Percentiles rank a stretch among this genome's conserved stretches.
These are phyloP conservation scores for Arxiozyma telluris DNA, from an alignment of 1,139 yeast genomes.

Conservation along the genomic window DNA sequence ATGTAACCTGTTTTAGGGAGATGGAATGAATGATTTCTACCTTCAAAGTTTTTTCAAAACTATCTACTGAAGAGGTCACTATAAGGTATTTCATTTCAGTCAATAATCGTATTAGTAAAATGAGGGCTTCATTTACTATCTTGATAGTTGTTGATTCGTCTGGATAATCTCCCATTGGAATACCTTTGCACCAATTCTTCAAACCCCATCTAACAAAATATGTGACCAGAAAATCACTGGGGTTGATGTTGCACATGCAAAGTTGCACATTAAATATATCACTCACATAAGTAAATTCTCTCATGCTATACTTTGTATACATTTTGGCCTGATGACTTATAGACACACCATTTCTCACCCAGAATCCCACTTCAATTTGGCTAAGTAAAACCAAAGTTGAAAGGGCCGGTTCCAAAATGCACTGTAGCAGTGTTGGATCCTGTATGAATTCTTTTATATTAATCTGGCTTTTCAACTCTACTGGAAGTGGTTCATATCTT, in stretches of 20 bases:
- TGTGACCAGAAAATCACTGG: constrained; percentile 50
- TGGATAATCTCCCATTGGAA: constrained; percentile 32
- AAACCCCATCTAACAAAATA: constrained; percentile 67
- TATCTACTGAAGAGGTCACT: constrained; percentile 43
- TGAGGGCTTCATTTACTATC: constrained; percentile 73
- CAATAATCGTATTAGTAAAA: constrained; percentile 58
- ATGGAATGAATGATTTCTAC: constrained; percentile 72
- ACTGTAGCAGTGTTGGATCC: constrained; percentile 16
- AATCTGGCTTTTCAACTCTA: constrained; percentile 10
- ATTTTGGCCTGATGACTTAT: constrained; percentile 71
- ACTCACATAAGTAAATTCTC: constrained; percentile 75
- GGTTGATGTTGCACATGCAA: constrained; percentile 48
- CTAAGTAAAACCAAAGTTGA: constrained; percentile 65
- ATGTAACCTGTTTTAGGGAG: constrained; percentile 64
- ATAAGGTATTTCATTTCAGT: constrained; percentile 59
- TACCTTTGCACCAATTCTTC: constrained; percentile 41
- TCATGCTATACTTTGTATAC: constrained; percentile 69
- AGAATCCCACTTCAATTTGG: constrained; percentile 70
- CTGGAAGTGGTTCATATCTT: constrained; percentile 20
- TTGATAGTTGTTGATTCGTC: constrained; percentile 41
- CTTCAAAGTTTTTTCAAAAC: constrained; percentile 44
- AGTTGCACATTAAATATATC: constrained; percentile 69
- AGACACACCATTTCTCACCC: constrained; percentile 86
- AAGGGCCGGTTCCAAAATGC: constrained; percentile 54
- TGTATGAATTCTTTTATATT: constrained; percentile 13